Percentiles rank a stretch among this genome's conserved stretches.
These are phyloP conservation scores for Cladophialophora yegresii DNA, from an alignment of 2,329 filamentous ascomycete species.

Conservation along the genomic window DNA sequence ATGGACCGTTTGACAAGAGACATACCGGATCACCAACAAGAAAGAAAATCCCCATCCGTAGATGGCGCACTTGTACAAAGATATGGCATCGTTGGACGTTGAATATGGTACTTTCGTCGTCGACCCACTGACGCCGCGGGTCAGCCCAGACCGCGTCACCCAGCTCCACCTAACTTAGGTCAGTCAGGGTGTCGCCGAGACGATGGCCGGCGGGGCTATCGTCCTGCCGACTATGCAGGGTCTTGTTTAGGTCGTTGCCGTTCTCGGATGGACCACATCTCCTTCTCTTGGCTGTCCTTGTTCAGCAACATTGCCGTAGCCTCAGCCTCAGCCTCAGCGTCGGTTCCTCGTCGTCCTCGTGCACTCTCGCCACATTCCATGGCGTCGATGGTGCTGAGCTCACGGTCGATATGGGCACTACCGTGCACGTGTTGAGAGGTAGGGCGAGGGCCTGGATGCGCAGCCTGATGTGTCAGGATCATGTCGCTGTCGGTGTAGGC, in stretches of 20 bases:
- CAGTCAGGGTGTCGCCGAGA: not conserved
- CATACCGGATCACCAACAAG: not conserved
- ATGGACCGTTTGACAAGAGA: not conserved
- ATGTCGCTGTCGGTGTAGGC: slow-evolving; percentile 3
- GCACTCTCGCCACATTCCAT: slow-evolving; percentile 3
- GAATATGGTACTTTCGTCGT: not conserved
- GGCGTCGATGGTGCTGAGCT: slow-evolving; percentile 22
- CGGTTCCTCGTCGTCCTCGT: not conserved
- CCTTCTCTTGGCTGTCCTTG: slow-evolving; percentile 14
- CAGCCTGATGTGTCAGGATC: slow-evolving; percentile 8
- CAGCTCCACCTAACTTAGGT: not conserved
- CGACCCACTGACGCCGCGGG: not conserved
- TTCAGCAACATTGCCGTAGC: slow-evolving; percentile 7
- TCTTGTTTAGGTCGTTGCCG: not conserved
- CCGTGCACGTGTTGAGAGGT: not conserved
- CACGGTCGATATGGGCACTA: slow-evolving; percentile 13
- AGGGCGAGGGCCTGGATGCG: slow-evolving; percentile 8
- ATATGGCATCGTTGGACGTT: not conserved
- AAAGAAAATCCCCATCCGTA: not conserved
- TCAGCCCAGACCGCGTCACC: not conserved
- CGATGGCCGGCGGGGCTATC: not conserved
- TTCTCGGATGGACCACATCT: not conserved
- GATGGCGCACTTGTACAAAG: not conserved
- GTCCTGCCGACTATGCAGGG: not conserved
- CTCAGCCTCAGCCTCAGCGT: not conserved